Evolutionary conservation across 23 red algal species (phyloP).

Genomic region (Cyanidiococcus yangmingshanensis): DNA sequence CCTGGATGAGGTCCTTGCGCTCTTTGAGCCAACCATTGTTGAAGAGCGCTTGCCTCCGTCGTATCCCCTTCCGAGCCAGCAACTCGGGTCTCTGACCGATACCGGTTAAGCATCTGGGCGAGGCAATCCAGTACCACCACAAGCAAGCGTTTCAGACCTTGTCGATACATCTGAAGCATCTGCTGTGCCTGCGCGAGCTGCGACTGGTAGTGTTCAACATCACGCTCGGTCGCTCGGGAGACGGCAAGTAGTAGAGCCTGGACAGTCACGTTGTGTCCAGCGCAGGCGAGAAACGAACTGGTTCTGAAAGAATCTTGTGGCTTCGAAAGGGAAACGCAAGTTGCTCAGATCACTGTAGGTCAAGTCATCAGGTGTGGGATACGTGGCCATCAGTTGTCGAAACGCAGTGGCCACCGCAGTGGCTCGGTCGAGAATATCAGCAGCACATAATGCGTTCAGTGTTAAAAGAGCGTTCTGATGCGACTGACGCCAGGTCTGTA

Average conservation of each 20-base stretch:
- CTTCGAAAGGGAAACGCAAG: constrained; percentile 17
- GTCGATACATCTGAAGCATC: constrained; percentile 11
- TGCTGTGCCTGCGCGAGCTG: not conserved
- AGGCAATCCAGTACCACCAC: not conserved
- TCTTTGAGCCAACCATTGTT: not conserved
- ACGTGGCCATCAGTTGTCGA: constrained; percentile 1
- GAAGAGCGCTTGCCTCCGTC: not conserved
- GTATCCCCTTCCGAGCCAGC: not conserved
- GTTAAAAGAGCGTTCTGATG: not conserved
- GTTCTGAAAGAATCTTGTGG: not conserved
- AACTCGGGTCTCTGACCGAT: not conserved
- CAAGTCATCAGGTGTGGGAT: not conserved
- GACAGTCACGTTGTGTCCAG: not conserved
- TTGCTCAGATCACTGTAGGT: not conserved
- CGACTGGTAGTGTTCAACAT: not conserved
- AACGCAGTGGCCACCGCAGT: not conserved
- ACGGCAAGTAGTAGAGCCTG: not conserved
- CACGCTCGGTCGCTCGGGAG: not conserved
- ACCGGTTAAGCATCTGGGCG: not conserved
- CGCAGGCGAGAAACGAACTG: not conserved
- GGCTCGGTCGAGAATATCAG: not conserved
- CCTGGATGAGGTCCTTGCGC: not conserved
- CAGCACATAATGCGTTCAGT: not conserved
- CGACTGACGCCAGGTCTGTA: not conserved
- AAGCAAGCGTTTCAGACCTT: constrained; percentile 7